These are phyloP conservation scores for Rhizopogon parksii DNA, from an alignment of 1,284 basidiomycete genomes.

Conservation along the genomic window DNA sequence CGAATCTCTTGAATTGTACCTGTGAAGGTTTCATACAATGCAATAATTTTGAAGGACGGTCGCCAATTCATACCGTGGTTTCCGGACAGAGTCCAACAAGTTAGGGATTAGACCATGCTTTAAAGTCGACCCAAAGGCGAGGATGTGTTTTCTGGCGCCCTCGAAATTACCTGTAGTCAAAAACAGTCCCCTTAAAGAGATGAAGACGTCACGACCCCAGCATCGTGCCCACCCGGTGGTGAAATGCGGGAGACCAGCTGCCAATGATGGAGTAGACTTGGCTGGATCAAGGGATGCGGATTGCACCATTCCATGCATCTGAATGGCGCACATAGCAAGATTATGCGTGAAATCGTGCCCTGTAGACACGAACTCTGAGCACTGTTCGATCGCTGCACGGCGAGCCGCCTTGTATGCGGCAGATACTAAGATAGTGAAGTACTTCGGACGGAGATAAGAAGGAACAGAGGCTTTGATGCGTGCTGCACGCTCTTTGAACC, in stretches of 20 bases:
- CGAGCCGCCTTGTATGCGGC: constrained; percentile 88
- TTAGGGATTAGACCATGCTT: constrained; percentile 93
- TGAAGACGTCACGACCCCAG: constrained; percentile 97
- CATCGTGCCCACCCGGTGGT: constrained; percentile 86
- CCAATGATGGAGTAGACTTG: constrained; percentile 70
- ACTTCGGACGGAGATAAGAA: constrained; percentile 86
- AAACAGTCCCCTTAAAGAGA: constrained; percentile 87
- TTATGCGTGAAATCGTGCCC: constrained; percentile 89
- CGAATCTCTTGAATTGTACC: constrained; percentile 88
- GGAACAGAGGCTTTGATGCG: constrained; percentile 69
- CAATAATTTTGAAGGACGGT: not conserved
- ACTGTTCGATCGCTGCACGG: constrained; percentile 74
- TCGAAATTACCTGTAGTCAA: constrained; percentile 86
- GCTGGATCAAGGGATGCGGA: constrained; percentile 79
- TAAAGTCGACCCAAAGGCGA: constrained; percentile 81
- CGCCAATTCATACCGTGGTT: constrained; percentile 53
- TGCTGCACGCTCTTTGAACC: constrained; percentile 83
- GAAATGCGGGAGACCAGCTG: constrained; percentile 94
- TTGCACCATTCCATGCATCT: constrained; percentile 87
- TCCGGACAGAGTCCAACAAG: constrained; percentile 80
- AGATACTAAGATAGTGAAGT: constrained; percentile 84
- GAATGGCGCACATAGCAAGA: constrained; percentile 79
- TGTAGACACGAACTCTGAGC: constrained; percentile 74
- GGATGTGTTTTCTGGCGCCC: constrained; percentile 80
- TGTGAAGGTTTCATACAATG: constrained; percentile 25